Conservation (phyloP, 1,284 basidiomycete genomes). For the Sporisorium iseilematis-ciliati region DNA sequence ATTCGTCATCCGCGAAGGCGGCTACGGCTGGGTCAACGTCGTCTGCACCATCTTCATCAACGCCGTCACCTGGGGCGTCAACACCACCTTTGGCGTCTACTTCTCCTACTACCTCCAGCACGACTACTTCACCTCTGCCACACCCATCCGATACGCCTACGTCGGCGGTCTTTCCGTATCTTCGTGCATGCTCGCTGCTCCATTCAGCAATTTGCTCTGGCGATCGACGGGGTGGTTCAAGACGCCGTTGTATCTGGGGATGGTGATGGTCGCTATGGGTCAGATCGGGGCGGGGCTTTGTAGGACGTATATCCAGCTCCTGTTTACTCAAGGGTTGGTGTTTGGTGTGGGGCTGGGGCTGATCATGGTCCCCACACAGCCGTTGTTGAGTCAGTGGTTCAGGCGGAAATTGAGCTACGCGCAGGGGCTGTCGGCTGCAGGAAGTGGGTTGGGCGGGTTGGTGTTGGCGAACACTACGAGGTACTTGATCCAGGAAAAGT, state of each 20-base stretch:
- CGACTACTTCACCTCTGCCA: constrained; percentile 70
- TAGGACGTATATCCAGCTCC: constrained; percentile 50
- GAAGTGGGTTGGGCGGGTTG: constrained; percentile 38
- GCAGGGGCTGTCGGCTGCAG: constrained; percentile 30
- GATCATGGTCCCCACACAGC: constrained; percentile 53
- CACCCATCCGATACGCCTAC: constrained; percentile 71
- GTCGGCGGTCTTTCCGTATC: constrained; percentile 71
- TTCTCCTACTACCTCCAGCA: constrained; percentile 70
- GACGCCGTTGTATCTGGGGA: constrained; percentile 68
- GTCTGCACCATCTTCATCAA: constrained; percentile 67
- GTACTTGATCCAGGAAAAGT: constrained; percentile 45
- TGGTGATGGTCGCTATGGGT: constrained; percentile 46
- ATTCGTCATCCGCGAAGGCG: constrained; percentile 69
- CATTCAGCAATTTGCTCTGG: constrained; percentile 70
- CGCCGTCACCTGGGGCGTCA: constrained; percentile 70
- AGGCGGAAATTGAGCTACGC: constrained; percentile 34
- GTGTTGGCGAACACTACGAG: constrained; percentile 45
- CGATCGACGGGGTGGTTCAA: constrained; percentile 66
- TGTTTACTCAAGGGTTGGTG: constrained; percentile 57
- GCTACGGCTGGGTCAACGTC: constrained; percentile 72
- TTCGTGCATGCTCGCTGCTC: constrained; percentile 68
- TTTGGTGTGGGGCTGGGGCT: constrained; percentile 58
- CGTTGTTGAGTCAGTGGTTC: constrained; percentile 48
- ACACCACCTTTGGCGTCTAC: constrained; percentile 72
- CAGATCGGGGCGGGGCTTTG: constrained; percentile 47